Evolutionary conservation across 306 rosid genomes (phyloP), one percentile per base, ranked within the genome.

Genomic region (Abrus precatorius): DNA sequence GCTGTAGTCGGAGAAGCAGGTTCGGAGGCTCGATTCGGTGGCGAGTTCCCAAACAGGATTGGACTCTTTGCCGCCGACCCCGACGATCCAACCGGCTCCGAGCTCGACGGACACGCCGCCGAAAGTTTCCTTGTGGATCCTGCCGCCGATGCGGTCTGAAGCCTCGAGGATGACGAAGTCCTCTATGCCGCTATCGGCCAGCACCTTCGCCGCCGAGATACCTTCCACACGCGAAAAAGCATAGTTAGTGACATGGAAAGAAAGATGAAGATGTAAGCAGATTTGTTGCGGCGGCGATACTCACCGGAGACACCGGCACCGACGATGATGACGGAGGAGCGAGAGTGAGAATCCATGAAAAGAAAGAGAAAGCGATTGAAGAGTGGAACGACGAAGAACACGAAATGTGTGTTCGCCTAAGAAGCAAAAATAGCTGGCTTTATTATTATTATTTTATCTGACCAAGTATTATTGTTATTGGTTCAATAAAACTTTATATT

Each of bases 61-160:
- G 13, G 89, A 60, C 73, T 91, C 86, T 28, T 60, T 82, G 0
- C 99, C 99, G 1, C 97, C 99, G 49, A 95, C 99, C 13, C 99
- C 99, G 48, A 90, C 97, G 34, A 95, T 93, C 99, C 99, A 95
- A n/a, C 99, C 99, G 1, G 99, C 98, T 1, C 99, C 99, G n/a
- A 93, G 97, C 81, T 95, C 99, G 66, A 87, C 99, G 79, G 96
- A 74, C 65, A 95, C 88, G 9, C 93, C 98, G 1, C 97, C 98
- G 75, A 95, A 95, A 44, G 73, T 52, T 63, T 95, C 94, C 74
- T 91, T 95, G 4, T 91, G 85, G 69, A 95, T 89, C 87, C 99
- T 91, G 3, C 99, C 98, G 41, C 99, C 99, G 54, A 95, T 91
- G 49, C 97, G 92, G 84, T 93, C 96, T 1, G 99, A 93, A 0